Evolutionary conservation across 2,329 filamentous ascomycete species (phyloP).

Genomic region (Colletotrichum musicola): DNA sequence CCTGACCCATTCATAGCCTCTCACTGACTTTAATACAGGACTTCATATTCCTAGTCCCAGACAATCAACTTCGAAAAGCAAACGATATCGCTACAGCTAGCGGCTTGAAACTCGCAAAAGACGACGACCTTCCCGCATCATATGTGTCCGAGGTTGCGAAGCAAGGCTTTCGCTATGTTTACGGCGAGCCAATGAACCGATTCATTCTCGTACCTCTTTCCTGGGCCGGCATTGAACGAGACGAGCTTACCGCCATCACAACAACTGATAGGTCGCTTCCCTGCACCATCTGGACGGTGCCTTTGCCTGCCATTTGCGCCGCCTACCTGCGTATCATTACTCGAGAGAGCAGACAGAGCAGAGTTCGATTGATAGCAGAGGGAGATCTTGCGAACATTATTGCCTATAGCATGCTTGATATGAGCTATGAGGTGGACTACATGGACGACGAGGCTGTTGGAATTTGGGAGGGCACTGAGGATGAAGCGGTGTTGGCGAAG

Average conservation of each 20-base stretch:
- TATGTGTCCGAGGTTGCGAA: conserved; percentile 15
- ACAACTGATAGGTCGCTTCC: not conserved
- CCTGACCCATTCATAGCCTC: not conserved
- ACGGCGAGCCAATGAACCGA: not conserved
- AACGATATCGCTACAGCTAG: not conserved
- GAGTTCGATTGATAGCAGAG: not conserved
- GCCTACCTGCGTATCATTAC: conserved; percentile 7
- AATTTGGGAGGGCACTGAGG: not conserved
- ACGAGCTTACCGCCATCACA: not conserved
- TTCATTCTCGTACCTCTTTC: conserved; percentile 10
- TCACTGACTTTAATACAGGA: not conserved
- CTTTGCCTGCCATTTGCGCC: conserved; percentile 8
- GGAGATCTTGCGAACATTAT: conserved; percentile 3
- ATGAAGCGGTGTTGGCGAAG: not conserved
- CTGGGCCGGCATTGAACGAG: conserved; percentile 8
- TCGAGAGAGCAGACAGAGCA: not conserved
- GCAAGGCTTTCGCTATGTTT: conserved; percentile 11
- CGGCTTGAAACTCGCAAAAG: not conserved
- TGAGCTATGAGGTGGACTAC: conserved; percentile 7
- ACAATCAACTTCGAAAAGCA: conserved; percentile 5
- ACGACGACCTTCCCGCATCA: not conserved
- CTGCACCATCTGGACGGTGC: conserved; percentile 15
- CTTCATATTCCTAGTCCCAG: conserved; percentile 20
- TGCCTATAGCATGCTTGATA: conserved; percentile 14
- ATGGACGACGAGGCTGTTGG: conserved; percentile 1